Conservation (phyloP, 306 rosid genomes). For the Dryas drummondii region DNA sequence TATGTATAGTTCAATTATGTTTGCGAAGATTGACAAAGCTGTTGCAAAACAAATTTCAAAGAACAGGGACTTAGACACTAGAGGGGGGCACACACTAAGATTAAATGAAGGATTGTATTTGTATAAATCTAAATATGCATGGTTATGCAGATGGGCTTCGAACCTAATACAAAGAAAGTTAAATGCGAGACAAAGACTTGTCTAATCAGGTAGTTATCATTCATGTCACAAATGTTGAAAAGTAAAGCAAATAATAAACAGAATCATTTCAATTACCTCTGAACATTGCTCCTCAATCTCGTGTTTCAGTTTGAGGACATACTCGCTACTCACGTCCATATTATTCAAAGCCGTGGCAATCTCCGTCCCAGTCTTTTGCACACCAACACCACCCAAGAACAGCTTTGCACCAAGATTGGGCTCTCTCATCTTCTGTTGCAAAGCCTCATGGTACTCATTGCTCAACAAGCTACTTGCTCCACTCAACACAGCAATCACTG, state of each 20-base stretch:
- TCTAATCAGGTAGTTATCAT: not conserved
- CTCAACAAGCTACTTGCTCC: conserved; percentile 79
- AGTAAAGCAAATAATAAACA: conserved; percentile 8
- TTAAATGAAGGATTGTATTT: not conserved
- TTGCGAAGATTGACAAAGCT: not conserved
- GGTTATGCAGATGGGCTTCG: not conserved
- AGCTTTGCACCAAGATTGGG: conserved; percentile 91
- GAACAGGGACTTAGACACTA: not conserved
- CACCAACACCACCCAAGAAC: conserved; percentile 90
- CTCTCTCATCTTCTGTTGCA: conserved; percentile 81
- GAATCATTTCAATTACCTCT: conserved; percentile 59
- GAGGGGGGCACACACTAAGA: not conserved
- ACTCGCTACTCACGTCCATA: conserved; percentile 86
- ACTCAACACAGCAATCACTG: conserved; percentile 85
- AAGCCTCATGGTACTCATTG: conserved; percentile 88
- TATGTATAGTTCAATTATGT: not conserved
- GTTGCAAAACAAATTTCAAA: not conserved
- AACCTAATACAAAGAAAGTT: not conserved
- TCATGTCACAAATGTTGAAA: not conserved
- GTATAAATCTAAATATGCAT: not conserved
- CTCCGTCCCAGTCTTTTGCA: conserved; percentile 84
- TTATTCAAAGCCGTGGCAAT: conserved; percentile 86
- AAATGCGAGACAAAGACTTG: not conserved
- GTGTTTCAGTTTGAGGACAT: conserved; percentile 82
- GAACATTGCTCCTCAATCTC: conserved; percentile 92